These are phyloP conservation scores for Posidonia oceanica DNA, from an alignment of 116 monocot genomes.

Conservation along the genomic window DNA sequence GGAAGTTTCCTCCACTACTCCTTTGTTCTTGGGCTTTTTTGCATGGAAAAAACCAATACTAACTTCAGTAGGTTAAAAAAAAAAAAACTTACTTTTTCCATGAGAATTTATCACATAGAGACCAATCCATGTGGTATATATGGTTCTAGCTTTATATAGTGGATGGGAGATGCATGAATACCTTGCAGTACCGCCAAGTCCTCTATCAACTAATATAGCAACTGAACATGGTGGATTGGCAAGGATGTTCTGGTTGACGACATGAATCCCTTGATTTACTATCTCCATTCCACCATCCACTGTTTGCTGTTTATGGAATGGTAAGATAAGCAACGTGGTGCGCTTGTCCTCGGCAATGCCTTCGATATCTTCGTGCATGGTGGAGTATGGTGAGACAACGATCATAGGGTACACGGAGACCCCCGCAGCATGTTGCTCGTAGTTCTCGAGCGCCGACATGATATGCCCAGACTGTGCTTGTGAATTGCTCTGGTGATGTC, in stretches of 20 bases:
- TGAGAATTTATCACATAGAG: too few relatives aligned
- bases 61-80: too few relatives aligned
- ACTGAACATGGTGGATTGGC: constrained; percentile 15
- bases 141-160: neutral
- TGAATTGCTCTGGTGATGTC: neutral
- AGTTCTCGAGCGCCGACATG: constrained; percentile 7
- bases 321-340: constrained; percentile 14
- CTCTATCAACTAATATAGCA: constrained; percentile 12
- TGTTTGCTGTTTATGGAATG: constrained; percentile 23
- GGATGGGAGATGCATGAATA: neutral
- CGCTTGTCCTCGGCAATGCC: constrained; percentile 9
- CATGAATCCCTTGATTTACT: neutral
- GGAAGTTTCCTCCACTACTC: too few relatives aligned
- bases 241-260: constrained; percentile 14
- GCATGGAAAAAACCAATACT: too few relatives aligned
- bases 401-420: constrained; percentile 13
- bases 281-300: constrained; percentile 17
- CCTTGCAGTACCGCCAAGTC: neutral
- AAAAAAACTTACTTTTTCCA: too few relatives aligned
- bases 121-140: too few relatives aligned
- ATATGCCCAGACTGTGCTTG: constrained; percentile 8
- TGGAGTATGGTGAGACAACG: constrained; percentile 12
- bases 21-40: too few relatives aligned
- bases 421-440: constrained; percentile 13
- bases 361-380: constrained; percentile 19